Percentiles rank a stretch among this genome's conserved stretches.
phyloP scores from a whole-genome alignment of 495 filamentous ascomycete genomes.

The Neurospora intermedia region DNA sequence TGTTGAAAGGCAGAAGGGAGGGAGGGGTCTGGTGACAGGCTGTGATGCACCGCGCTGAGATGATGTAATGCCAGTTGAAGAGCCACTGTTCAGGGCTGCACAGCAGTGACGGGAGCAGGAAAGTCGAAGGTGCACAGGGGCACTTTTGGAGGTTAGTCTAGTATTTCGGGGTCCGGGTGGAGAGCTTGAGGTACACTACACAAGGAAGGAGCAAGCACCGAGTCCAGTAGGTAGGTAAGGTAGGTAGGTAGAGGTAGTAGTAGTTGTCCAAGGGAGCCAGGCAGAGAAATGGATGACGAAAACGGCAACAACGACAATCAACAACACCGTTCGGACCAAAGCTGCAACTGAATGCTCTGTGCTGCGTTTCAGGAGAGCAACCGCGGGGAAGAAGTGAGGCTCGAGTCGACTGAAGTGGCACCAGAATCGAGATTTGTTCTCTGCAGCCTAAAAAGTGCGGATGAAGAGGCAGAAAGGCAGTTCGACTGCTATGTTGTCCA shows the following conservation, averaged over 20 bases:
- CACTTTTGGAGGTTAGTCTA: neutral
- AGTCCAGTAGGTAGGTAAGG: neutral
- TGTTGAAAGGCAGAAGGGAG: slow-evolving; percentile 7
- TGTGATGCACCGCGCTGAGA: slow-evolving; percentile 1
- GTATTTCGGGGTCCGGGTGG: neutral
- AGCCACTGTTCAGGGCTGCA: neutral
- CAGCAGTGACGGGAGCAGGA: neutral
- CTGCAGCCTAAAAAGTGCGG: neutral
- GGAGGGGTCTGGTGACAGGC: slow-evolving; percentile 9
- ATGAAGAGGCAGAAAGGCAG: neutral
- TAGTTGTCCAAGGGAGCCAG: neutral
- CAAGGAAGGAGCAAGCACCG: neutral
- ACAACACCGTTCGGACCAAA: neutral
- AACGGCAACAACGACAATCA: neutral
- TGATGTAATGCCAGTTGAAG: slow-evolving; percentile 13
- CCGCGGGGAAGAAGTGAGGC: neutral
- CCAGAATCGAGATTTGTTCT: neutral
- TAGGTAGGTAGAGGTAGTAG: no score
- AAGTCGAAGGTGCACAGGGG: neutral
- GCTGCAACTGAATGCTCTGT: neutral
- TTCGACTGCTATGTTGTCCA: neutral
- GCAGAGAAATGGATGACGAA: neutral
- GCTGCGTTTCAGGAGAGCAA: neutral
- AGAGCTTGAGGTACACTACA: neutral
- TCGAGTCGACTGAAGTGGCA: neutral